Evolutionary conservation across 192 early-diverging fungal species (phyloP).

Genomic region (Podila epigama): DNA sequence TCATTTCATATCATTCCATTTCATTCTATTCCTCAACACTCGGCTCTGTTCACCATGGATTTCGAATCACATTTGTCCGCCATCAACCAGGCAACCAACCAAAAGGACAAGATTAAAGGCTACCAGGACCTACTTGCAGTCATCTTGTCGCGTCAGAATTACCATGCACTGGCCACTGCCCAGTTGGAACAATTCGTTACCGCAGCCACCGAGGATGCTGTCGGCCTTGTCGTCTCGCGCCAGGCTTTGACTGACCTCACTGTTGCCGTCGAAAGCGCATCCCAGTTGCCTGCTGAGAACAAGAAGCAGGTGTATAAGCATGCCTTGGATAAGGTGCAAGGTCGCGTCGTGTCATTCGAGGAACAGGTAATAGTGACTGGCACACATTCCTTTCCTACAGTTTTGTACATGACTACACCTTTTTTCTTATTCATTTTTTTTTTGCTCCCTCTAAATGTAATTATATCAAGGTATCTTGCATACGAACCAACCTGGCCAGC

Average conservation of each 20-base stretch:
- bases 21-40: neutral
- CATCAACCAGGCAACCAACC: conserved; percentile 36
- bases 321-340: conserved; percentile 72
- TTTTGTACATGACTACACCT: too few relatives aligned
- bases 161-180: conserved; percentile 2
- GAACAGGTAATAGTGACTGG: conserved; percentile 64
- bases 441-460: neutral
- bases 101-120: conserved; percentile 51
- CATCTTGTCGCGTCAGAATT: conserved; percentile 16
- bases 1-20: neutral
- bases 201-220: conserved; percentile 67
- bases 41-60: conserved; percentile 7
- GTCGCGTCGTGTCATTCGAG: conserved; percentile 84
- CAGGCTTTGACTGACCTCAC: conserved; percentile 81
- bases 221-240: conserved; percentile 79
- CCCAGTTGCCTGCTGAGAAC: conserved; percentile 37
- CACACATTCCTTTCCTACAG: neutral
- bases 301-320: conserved; percentile 70
- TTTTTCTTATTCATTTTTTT: neutral
- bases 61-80: conserved; percentile 22
- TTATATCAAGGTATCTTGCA: conserved; percentile 69
- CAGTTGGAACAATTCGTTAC: conserved; percentile 54
- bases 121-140: conserved; percentile 42
- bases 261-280: conserved; percentile 58
- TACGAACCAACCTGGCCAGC: conserved; percentile 79